Conservation (phyloP, 2,329 filamentous ascomycete genomes). For the Ophiobolus disseminans region DNA sequence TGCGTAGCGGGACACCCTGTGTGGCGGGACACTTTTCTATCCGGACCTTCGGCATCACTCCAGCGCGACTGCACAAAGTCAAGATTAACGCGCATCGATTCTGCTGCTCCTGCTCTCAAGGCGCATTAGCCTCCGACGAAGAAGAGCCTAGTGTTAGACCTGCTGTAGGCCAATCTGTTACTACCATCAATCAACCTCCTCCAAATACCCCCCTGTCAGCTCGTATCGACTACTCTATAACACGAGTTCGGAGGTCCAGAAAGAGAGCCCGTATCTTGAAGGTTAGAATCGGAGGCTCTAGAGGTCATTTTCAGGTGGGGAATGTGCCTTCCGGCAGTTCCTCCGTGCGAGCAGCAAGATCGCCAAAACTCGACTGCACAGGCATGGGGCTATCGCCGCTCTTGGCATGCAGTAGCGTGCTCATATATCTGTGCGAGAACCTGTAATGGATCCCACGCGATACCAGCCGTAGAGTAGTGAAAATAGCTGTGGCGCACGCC, state of each 20-base stretch:
- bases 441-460: too few relatives aligned
- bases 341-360: constrained; percentile 8
- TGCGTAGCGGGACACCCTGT: not conserved
- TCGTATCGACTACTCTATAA: constrained; percentile 5
- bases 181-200: constrained; percentile 7
- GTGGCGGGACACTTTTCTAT: constrained; percentile 1
- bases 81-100: not conserved
- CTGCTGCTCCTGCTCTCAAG: not conserved
- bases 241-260: constrained; percentile 3
- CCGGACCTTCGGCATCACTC: not conserved
- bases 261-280: constrained; percentile 10
- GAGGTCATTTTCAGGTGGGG: constrained; percentile 9
- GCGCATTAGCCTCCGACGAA: not conserved
- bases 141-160: not conserved
- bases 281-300: constrained; percentile 7
- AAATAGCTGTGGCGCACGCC: too few relatives aligned
- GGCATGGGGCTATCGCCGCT: not conserved
- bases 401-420: too few relatives aligned
- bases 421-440: too few relatives aligned
- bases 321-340: constrained; percentile 14
- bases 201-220: constrained; percentile 13
- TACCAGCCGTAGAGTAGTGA: too few relatives aligned
- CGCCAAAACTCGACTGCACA: constrained; percentile 5
- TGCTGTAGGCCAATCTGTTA: constrained; percentile 10
- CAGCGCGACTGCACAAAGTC: not conserved